phyloP scores from a whole-genome alignment of 352 stramenopile genomes.

The Peronospora farinosa region DNA sequence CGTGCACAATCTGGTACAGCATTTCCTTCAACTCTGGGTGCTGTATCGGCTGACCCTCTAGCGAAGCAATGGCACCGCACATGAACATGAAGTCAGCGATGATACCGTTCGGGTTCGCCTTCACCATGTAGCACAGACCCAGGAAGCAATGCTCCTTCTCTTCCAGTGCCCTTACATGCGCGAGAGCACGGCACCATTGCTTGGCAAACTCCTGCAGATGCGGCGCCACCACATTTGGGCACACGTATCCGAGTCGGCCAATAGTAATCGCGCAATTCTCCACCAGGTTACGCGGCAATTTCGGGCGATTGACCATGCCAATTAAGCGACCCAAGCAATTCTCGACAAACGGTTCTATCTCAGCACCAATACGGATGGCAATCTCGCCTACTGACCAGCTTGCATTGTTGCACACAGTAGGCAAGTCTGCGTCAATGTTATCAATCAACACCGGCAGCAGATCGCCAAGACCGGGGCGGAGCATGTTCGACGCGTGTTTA shows the following conservation, averaged over 20 bases:
- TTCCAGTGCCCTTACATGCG: slow-evolving; percentile 71
- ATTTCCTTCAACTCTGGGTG: slow-evolving; percentile 78
- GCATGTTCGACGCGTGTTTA: slow-evolving; percentile 71
- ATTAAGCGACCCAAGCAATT: slow-evolving; percentile 62
- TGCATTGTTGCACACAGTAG: slow-evolving; percentile 90
- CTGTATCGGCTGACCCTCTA: slow-evolving; percentile 74
- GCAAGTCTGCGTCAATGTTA: slow-evolving; percentile 83
- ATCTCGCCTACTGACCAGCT: slow-evolving; percentile 90
- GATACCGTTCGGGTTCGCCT: slow-evolving; percentile 85
- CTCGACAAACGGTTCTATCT: slow-evolving; percentile 82
- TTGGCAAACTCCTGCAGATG: slow-evolving; percentile 84
- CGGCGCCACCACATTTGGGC: slow-evolving; percentile 70
- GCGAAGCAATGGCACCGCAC: slow-evolving; percentile 81
- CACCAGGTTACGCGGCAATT: slow-evolving; percentile 80
- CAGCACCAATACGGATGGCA: slow-evolving; percentile 71
- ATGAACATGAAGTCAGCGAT: slow-evolving; percentile 88
- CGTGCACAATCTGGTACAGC: slow-evolving; percentile 84
- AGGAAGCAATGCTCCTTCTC: slow-evolving; percentile 89
- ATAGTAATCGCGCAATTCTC: slow-evolving; percentile 90
- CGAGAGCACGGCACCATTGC: slow-evolving; percentile 83
- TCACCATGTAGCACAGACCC: slow-evolving; percentile 88
- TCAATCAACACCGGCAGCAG: slow-evolving; percentile 81
- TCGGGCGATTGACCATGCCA: slow-evolving; percentile 83
- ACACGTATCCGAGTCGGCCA: slow-evolving; percentile 82
- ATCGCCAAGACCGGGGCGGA: slow-evolving; percentile 65